Evolutionary conservation across 2,329 filamentous ascomycete species (phyloP).

Genomic region (Zalaria sp.): DNA sequence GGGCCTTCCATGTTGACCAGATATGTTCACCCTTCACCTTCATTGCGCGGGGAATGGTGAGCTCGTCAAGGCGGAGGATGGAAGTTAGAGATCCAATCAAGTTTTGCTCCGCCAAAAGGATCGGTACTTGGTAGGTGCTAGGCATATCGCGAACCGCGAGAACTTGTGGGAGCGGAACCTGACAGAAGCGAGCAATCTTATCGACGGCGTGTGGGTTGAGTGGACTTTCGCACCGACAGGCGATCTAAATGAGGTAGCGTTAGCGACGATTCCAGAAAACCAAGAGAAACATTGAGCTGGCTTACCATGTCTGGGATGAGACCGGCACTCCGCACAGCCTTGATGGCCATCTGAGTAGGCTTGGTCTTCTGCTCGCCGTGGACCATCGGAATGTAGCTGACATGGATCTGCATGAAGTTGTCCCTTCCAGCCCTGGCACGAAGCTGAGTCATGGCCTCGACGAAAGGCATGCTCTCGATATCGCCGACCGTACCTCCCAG

Average conservation of each 20-base stretch:
- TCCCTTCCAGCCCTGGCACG: conserved; percentile 55
- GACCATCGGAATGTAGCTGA: conserved; percentile 72
- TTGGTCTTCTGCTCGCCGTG: conserved; percentile 85
- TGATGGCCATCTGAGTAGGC: conserved; percentile 84
- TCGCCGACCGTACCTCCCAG: conserved; percentile 59
- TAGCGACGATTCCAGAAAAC: too few relatives aligned
- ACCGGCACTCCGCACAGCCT: conserved; percentile 68
- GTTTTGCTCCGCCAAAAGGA: conserved; percentile 76
- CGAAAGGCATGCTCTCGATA: conserved; percentile 76
- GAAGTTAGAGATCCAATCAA: conserved; percentile 53
- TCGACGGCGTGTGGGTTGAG: conserved; percentile 61
- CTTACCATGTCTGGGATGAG: conserved; percentile 43
- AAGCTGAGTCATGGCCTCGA: conserved; percentile 74
- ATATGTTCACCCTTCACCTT: conserved; percentile 50
- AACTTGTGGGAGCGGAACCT: conserved; percentile 74
- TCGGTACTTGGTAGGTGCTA: conserved; percentile 85
- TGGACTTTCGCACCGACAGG: conserved; percentile 72
- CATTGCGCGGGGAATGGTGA: conserved; percentile 35
- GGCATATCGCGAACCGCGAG: conserved; percentile 76
- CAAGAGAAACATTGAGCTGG: too few relatives aligned
- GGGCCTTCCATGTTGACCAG: conserved; percentile 65
- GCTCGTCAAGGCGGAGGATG: conserved; percentile 47
- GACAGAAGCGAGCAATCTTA: conserved; percentile 83
- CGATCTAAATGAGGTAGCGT: conserved; percentile 45
- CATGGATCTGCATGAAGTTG: conserved; percentile 82